Conservation (phyloP, 495 filamentous ascomycete genomes). For the Sabuloglossum arenarium region DNA sequence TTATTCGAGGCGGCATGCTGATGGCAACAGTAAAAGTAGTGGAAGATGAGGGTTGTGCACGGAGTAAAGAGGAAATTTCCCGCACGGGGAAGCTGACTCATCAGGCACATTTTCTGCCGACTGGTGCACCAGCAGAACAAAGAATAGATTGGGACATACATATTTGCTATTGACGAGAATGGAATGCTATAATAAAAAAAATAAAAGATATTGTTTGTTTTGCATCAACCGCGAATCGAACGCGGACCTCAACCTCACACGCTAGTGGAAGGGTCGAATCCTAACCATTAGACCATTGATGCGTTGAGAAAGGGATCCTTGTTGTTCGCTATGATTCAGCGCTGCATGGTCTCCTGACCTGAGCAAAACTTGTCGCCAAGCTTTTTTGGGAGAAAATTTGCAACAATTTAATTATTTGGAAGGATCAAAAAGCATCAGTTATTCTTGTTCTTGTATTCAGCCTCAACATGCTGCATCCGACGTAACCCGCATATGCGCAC, state of each 20-base stretch:
- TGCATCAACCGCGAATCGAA: constrained; percentile 3
- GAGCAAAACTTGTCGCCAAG: not conserved
- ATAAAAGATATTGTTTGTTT: not conserved
- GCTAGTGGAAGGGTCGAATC: not conserved
- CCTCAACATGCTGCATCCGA: not conserved
- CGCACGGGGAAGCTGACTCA: not conserved
- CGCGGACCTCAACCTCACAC: constrained; percentile 1
- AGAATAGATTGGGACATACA: not conserved
- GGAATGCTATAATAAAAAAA: not conserved
- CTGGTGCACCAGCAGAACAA: too few relatives aligned
- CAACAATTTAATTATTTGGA: not conserved
- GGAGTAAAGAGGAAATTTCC: not conserved
- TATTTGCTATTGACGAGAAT: not conserved
- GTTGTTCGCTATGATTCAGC: not conserved
- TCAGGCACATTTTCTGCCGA: too few relatives aligned
- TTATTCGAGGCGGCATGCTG: not conserved
- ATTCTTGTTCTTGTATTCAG: not conserved
- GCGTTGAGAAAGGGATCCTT: not conserved
- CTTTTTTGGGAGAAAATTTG: not conserved
- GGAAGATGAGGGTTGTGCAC: not conserved
- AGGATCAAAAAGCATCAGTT: not conserved
- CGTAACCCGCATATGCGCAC: not conserved
- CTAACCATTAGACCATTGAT: constrained; percentile 4
- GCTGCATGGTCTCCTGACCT: too few relatives aligned
- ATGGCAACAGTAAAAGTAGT: not conserved